These are phyloP conservation scores for Boechera retrofracta DNA, from an alignment of 345 rosid species.

Conservation along the genomic window DNA sequence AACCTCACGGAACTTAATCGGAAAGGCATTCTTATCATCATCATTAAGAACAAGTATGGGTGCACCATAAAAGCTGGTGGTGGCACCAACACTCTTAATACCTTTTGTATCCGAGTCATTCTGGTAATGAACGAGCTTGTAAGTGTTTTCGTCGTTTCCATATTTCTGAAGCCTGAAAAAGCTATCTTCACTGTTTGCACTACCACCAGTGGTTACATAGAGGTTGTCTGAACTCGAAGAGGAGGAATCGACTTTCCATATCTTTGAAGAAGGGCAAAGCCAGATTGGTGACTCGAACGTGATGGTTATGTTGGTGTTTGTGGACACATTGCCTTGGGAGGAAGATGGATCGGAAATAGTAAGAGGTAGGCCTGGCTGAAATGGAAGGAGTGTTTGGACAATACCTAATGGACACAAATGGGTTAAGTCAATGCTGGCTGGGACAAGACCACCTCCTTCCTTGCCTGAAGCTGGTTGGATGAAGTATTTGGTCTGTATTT, in stretches of 20 bases:
- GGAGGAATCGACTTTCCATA: constrained; percentile 38
- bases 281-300: constrained; percentile 27
- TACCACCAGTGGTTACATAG: constrained; percentile 33
- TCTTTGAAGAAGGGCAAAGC: constrained; percentile 35
- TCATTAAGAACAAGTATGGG: constrained; percentile 24
- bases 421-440: constrained; percentile 13
- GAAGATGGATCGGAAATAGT: constrained; percentile 3
- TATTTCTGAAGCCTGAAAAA: constrained; percentile 34
- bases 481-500: constrained; percentile 29
- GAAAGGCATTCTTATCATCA: constrained; percentile 30
- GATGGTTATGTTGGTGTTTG: constrained; percentile 26
- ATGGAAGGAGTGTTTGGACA: constrained; percentile 27
- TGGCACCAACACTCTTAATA: constrained; percentile 22
- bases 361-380: constrained; percentile 32
- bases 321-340: background rate
- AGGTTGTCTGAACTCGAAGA: constrained; percentile 1
- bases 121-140: constrained; percentile 29
- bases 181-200: constrained; percentile 1
- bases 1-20: constrained; percentile 30
- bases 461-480: constrained; percentile 31
- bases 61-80: background rate
- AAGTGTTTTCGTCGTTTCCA: constrained; percentile 19
- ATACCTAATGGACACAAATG: constrained; percentile 29
- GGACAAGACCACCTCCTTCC: constrained; percentile 33
- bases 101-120: background rate